Evolutionary conservation across 352 stramenopile genomes (phyloP).

Genomic region (Ophiocytium majus): DNA sequence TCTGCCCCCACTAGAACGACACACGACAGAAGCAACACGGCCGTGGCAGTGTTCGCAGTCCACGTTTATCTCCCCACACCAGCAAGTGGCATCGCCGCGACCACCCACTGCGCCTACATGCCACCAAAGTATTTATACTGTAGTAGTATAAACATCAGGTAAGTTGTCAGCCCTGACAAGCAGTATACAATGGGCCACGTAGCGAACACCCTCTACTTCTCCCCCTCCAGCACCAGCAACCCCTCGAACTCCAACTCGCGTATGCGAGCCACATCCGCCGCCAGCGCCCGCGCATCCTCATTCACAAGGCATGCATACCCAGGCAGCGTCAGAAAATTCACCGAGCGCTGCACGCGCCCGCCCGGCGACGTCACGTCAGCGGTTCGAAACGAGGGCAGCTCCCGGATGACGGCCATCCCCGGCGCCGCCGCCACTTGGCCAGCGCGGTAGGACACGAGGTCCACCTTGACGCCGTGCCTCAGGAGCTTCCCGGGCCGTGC

Average conservation of each 20-base stretch:
- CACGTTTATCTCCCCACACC: no score
- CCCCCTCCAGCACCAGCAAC: no score
- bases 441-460: slow-evolving; percentile 45
- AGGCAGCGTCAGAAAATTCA: slow-evolving; percentile 53
- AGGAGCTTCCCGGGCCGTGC: slow-evolving; percentile 13
- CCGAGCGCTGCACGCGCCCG: slow-evolving; percentile 36
- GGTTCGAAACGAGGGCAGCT: neutral
- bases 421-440: slow-evolving; percentile 25
- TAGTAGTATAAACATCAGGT: no score
- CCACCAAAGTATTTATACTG: no score
- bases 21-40: no score
- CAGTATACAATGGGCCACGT: no score
- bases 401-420: slow-evolving; percentile 23
- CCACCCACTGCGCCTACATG: no score
- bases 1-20: no score
- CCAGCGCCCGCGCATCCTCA: slow-evolving; percentile 38
- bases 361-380: slow-evolving; percentile 35
- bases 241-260: slow-evolving; percentile 17
- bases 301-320: slow-evolving; percentile 49
- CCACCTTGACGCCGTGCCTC: slow-evolving; percentile 34
- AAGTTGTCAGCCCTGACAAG: no score
- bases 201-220: no score
- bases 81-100: no score
- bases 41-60: no score
- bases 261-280: slow-evolving; percentile 53